Conservation (phyloP, 129 eudicot genomes). For the Saussurea involucrata region DNA sequence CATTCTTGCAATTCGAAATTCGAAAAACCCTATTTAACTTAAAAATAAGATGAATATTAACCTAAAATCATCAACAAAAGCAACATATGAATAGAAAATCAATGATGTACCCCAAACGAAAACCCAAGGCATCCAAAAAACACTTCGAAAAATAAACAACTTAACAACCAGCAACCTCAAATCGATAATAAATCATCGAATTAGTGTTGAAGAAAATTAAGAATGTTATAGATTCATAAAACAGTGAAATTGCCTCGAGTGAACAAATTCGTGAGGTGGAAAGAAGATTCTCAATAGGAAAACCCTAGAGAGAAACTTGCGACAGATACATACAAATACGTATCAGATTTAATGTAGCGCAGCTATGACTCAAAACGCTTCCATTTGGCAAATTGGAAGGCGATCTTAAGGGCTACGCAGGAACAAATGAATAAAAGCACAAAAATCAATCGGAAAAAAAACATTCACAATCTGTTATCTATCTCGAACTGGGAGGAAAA, state of each 20-base stretch:
- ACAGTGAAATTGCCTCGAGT: constrained; percentile 9
- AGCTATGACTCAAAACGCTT: constrained; percentile 99
- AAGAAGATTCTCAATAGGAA: constrained; percentile 43
- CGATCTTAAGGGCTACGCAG: constrained; percentile 82
- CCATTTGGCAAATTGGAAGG: constrained; percentile 64
- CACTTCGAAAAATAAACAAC: constrained; percentile 14
- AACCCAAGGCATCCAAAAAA: constrained; percentile 4
- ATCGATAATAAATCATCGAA: neutral
- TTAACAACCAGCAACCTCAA: neutral
- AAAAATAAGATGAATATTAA: neutral
- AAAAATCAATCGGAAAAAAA: neutral
- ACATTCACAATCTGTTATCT: neutral
- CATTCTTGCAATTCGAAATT: constrained; percentile 31
- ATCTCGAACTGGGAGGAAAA: neutral
- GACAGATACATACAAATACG: constrained; percentile 12
- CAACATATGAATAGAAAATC: neutral
- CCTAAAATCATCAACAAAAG: neutral
- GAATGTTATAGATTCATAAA: neutral
- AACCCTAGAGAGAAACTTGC: constrained; percentile 55
- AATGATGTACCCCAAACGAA: constrained; percentile 16
- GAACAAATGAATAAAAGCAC: neutral
- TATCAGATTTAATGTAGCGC: constrained; percentile 52
- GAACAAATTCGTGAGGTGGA: neutral
- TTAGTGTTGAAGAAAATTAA: neutral
- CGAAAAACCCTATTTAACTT: neutral